Evolutionary conservation across 2,329 filamentous ascomycete species (phyloP), one percentile per base, ranked within the genome.

Genomic region (Clathrospora elynae): DNA sequence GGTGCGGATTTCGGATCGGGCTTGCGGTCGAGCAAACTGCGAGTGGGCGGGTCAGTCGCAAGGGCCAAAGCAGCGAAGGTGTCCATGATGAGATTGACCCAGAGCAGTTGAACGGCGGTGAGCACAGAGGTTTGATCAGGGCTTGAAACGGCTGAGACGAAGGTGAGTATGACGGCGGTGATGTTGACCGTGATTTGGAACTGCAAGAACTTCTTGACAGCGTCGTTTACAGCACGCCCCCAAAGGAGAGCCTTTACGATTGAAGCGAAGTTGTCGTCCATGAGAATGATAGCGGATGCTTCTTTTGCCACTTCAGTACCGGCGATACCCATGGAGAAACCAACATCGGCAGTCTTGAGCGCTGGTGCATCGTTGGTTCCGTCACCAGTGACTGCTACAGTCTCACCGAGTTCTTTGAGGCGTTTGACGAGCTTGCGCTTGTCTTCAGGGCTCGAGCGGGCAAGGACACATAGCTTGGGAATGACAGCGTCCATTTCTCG

Each of bases 21-120:
- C 70, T 89, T 90, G 42, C 90, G 83, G 57, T 95, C 77, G 35
- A 96, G 75, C 17, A 96, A 85, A 55, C 83, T 87, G 37, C 87
- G 85, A 9, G 87, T 87, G 1, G 90, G 90, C n/a, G 90, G 88
- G 66, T 96, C 90, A 2, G 90, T 96, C 1, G 90, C 90, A 38
- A 96, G 80, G 6, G 90, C 90, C 26, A 96, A 78, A 11, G 90
- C 90, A 16, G 90, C 91, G 47, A 96, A 89, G 0, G 91, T 96
- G 61, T 96, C 91, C 91, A 96, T 96, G 73, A 96, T 96, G 59
- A 96, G 77, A 63, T 96, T 96, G 61, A 96, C 90, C 91, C 91
- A 96, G 19, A 96, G 83, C 58, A 96, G 81, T 71, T 96, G 91
- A 17, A 96, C 90, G 8, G 90, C 90, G 2, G 83, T 93, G 42